Conservation (phyloP, 2,329 filamentous ascomycete genomes). For the Colletotrichum plurivorum region DNA sequence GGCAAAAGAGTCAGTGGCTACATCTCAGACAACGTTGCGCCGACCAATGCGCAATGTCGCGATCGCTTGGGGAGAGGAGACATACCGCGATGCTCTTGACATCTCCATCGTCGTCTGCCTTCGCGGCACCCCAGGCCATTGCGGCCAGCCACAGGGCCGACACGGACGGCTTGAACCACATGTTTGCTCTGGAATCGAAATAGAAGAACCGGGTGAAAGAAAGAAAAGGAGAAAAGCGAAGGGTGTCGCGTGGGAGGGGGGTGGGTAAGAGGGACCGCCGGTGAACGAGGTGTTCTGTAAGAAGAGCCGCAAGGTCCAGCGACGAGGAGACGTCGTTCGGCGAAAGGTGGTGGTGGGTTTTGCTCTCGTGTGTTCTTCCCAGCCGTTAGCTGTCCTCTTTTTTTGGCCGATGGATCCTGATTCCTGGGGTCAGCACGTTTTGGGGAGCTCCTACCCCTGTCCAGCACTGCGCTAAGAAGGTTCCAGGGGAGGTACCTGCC, state of each 20-base stretch:
- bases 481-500: conserved; percentile 8
- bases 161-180: conserved; percentile 62
- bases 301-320: conserved; percentile 40
- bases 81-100: conserved; percentile 68
- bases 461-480: conserved; percentile 25
- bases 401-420: conserved; percentile 40
- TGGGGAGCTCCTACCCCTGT: conserved; percentile 40
- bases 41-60: background rate
- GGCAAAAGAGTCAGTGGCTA: conserved; percentile 37
- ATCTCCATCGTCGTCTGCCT: conserved; percentile 59
- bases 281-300: conserved; percentile 18
- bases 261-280: conserved; percentile 8
- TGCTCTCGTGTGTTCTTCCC: conserved; percentile 42
- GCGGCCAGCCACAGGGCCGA: conserved; percentile 65
- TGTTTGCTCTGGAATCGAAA: conserved; percentile 47
- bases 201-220: conserved; percentile 12
- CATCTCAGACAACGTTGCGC: conserved; percentile 4
- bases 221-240: conserved; percentile 23
- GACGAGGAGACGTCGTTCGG: conserved; percentile 39
- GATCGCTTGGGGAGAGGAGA: conserved; percentile 10
- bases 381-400: conserved; percentile 48
- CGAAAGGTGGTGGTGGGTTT: conserved; percentile 36
- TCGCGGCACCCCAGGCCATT: conserved; percentile 64
- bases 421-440: conserved; percentile 40
- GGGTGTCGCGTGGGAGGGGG: conserved; percentile 9